Conservation (phyloP, 495 filamentous ascomycete species). For the Podospora pseudoanserina region DNA sequence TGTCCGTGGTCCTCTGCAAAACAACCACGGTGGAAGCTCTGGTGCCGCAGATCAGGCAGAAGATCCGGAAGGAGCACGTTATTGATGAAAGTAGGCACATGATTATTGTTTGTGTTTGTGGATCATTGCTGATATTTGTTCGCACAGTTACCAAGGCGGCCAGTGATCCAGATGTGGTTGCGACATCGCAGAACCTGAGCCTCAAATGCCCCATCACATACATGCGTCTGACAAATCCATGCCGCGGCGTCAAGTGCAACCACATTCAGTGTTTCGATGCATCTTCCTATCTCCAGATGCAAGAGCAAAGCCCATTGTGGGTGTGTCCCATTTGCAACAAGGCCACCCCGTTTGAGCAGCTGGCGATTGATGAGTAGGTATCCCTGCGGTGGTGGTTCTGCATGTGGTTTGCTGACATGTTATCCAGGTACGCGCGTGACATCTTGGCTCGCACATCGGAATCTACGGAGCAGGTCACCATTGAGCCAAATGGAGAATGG, state of each 20-base stretch:
- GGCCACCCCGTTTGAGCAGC: slow-evolving; percentile 67
- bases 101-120: neutral
- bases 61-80: slow-evolving; percentile 77
- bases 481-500: slow-evolving; percentile 87
- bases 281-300: slow-evolving; percentile 85
- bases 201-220: slow-evolving; percentile 90
- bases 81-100: slow-evolving; percentile 71
- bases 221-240: slow-evolving; percentile 72
- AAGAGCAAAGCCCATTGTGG: slow-evolving; percentile 96
- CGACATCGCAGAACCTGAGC: slow-evolving; percentile 82
- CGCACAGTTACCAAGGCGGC: slow-evolving; percentile 70
- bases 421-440: slow-evolving; percentile 76
- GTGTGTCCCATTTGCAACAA: slow-evolving; percentile 90
- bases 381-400: neutral
- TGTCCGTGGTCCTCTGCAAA: slow-evolving; percentile 71
- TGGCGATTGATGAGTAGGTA: slow-evolving; percentile 82
- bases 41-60: slow-evolving; percentile 63
- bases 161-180: slow-evolving; percentile 80
- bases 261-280: slow-evolving; percentile 97
- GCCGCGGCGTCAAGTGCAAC: slow-evolving; percentile 72
- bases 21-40: slow-evolving; percentile 68
- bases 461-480: slow-evolving; percentile 75
- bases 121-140: slow-evolving; percentile 24
- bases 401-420: neutral
- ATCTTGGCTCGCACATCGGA: slow-evolving; percentile 70